A percentile compares a stretch with the other conserved stretches of the same genome.
Evolutionary conservation across 2,329 filamentous ascomycete species (phyloP).

Genomic region (Stemphylium vesicarium): DNA sequence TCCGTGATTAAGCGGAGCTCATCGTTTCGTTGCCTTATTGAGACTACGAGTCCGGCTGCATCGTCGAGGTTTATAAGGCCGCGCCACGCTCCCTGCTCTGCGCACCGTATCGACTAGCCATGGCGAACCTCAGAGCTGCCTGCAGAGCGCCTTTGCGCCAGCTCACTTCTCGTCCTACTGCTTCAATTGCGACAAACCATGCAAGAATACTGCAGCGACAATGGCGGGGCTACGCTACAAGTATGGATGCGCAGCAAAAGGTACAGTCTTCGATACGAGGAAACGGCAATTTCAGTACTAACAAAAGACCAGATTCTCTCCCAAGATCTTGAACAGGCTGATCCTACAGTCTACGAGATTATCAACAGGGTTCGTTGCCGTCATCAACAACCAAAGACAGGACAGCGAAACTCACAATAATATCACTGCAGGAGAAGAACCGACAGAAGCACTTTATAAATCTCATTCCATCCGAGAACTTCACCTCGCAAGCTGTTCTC

Average conservation of each 20-base stretch:
- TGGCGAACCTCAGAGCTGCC: conserved; percentile 52
- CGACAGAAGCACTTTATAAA: conserved; percentile 99
- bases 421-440: conserved; percentile 76
- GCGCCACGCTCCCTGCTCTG: conserved; percentile 16
- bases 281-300: too few species aligned
- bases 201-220: conserved; percentile 39
- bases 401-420: conserved; percentile 23
- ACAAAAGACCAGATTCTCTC: conserved; percentile 70
- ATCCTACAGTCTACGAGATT: conserved; percentile 86
- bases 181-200: conserved; percentile 40
- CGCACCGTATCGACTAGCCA: conserved; percentile 30
- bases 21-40: conserved; percentile 32
- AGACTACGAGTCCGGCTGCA: conserved; percentile 31
- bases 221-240: conserved; percentile 52
- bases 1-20: conserved; percentile 26
- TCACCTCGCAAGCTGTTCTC: conserved; percentile 97
- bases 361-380: conserved; percentile 75
- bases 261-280: conserved; percentile 32
- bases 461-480: conserved; percentile 98
- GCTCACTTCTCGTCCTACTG: conserved; percentile 32
- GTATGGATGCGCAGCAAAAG: conserved; percentile 57
- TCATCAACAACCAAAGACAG: conserved; percentile 14
- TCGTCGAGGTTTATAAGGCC: conserved; percentile 25
- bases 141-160: conserved; percentile 50
- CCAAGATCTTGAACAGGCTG: conserved; percentile 79